Conservation (phyloP, 192 early-diverging fungal genomes). For the Chytriomyces confervae region DNA sequence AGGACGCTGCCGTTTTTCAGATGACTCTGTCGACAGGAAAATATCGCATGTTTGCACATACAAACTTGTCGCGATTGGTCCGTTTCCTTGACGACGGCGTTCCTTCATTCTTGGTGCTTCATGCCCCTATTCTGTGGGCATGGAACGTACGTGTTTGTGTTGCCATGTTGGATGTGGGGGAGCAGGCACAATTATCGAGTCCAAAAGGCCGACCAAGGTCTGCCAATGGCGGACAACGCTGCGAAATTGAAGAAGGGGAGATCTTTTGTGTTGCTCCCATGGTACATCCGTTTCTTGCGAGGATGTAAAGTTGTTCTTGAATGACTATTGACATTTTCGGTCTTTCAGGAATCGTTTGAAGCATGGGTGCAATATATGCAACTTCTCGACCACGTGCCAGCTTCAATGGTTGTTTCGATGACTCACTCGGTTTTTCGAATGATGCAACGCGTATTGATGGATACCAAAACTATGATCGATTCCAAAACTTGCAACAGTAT, state of each 20-base stretch:
- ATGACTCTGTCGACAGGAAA: neutral
- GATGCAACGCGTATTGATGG: too few relatives aligned
- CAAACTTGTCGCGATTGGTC: neutral
- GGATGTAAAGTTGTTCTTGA: neutral
- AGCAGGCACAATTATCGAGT: neutral
- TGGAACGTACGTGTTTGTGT: neutral
- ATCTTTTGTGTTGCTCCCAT: neutral
- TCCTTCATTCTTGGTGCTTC: neutral
- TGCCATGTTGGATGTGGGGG: neutral
- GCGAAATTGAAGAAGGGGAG: neutral
- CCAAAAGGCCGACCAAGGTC: neutral
- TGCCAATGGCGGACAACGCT: too few relatives aligned
- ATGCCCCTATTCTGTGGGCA: neutral
- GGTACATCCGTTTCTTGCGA: neutral
- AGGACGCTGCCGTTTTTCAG: neutral
- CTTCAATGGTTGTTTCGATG: neutral
- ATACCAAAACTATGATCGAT: neutral
- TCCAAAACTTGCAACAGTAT: neutral
- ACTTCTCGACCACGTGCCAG: conserved; percentile 1
- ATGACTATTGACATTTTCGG: neutral
- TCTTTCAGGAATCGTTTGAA: conserved; percentile 9
- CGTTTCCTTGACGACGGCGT: neutral
- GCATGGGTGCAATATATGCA: conserved; percentile 9
- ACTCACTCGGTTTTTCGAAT: neutral
- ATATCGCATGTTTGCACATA: neutral